Evolutionary conservation across 257 asterid species (phyloP).

Genomic region (Verbena officinalis): DNA sequence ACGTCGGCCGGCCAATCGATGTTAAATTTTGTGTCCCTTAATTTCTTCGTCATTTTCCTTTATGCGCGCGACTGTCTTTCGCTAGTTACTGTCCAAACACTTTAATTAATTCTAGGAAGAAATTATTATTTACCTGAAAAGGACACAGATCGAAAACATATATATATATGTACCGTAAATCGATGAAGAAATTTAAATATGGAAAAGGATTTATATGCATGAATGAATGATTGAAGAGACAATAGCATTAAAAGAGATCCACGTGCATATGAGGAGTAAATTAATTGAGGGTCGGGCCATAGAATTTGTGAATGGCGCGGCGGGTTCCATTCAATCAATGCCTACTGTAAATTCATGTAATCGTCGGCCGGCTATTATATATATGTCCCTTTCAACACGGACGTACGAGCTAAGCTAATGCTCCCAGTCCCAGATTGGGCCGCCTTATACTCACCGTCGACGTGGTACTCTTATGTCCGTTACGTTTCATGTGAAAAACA

Average conservation of each 20-base stretch:
- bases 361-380: too few species aligned
- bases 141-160: too few species aligned
- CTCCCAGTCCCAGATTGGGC: background rate
- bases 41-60: too few species aligned
- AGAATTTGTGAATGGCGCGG: slow-evolving; percentile 2
- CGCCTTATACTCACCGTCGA: background rate
- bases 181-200: background rate
- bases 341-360: too few species aligned
- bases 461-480: background rate
- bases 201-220: slow-evolving; percentile 16
- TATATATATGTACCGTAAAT: background rate
- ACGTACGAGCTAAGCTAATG: background rate
- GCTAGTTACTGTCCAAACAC: too few species aligned
- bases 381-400: slow-evolving; percentile 29
- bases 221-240: slow-evolving; percentile 26
- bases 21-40: too few species aligned
- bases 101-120: too few species aligned
- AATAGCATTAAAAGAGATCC: slow-evolving; percentile 34
- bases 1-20: too few species aligned
- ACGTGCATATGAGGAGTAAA: slow-evolving; percentile 36
- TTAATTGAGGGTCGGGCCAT: slow-evolving; percentile 5
- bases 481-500: background rate
- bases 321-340: slow-evolving; percentile 22
- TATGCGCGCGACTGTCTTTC: too few species aligned
- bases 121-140: too few species aligned